Evolutionary conservation across 805 yeast species (phyloP).

Genomic region (Ogataea paraovalis): DNA sequence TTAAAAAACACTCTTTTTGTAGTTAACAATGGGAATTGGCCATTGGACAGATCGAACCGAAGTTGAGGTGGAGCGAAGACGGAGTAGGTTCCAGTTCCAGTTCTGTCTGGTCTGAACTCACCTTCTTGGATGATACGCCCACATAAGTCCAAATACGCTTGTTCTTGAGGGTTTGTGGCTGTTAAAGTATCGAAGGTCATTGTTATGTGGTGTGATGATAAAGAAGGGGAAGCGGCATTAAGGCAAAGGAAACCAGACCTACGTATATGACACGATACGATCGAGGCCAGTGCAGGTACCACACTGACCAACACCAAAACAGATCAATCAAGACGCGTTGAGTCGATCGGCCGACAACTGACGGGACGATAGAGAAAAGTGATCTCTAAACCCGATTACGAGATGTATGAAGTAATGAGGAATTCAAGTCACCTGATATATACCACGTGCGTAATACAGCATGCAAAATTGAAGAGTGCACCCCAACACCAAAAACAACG

Average conservation of each 20-base stretch:
- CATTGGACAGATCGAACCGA: conserved; percentile 70
- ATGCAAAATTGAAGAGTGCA: no score
- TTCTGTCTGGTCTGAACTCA: conserved; percentile 89
- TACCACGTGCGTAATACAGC: no score
- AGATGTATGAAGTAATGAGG: no score
- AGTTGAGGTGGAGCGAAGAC: conserved; percentile 95
- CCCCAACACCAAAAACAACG: no score
- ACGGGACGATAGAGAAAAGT: no score
- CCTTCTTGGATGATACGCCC: conserved; percentile 74
- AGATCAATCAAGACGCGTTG: neutral
- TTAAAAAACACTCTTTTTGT: conserved; percentile 89
- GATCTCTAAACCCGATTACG: no score
- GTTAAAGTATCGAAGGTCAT: neutral
- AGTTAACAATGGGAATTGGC: conserved; percentile 80
- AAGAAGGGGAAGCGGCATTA: neutral
- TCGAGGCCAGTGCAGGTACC: no score
- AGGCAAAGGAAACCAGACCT: neutral
- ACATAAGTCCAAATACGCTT: conserved; percentile 83
- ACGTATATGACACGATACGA: no score
- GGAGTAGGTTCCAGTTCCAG: conserved; percentile 94
- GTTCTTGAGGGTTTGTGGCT: conserved; percentile 55
- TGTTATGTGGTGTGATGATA: neutral
- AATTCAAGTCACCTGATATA: no score
- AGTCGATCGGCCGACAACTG: neutral
- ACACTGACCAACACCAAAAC: no score